phyloP scores from a whole-genome alignment of 495 filamentous ascomycete genomes.

The Xylaria intraflava region DNA sequence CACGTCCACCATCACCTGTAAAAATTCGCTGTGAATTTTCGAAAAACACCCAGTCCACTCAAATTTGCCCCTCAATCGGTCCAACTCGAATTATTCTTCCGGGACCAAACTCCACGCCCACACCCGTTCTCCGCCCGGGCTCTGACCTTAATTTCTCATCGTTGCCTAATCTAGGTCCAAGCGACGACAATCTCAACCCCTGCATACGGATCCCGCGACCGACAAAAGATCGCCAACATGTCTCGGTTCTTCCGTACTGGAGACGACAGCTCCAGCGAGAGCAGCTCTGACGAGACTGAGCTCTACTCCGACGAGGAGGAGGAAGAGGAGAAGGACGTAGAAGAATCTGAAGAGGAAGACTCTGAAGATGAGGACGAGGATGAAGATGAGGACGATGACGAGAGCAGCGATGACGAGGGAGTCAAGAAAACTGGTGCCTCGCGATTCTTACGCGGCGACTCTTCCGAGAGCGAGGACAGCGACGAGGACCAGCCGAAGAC shows the following conservation, averaged over 20 bases:
- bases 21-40: slow-evolving; percentile 29
- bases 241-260: slow-evolving; percentile 96
- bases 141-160: background rate
- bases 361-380: slow-evolving; percentile 40
- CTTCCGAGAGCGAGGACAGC: slow-evolving; percentile 72
- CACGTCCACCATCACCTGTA: slow-evolving; percentile 27
- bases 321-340: slow-evolving; percentile 45
- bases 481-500: slow-evolving; percentile 77
- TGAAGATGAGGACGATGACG: slow-evolving; percentile 53
- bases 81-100: slow-evolving; percentile 12
- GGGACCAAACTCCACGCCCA: slow-evolving; percentile 1
- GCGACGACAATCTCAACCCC: background rate
- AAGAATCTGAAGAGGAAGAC: slow-evolving; percentile 40
- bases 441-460: slow-evolving; percentile 72
- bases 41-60: slow-evolving; percentile 22
- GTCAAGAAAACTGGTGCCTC: slow-evolving; percentile 56
- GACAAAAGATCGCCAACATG: slow-evolving; percentile 43
- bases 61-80: slow-evolving; percentile 24
- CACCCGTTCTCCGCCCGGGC: background rate
- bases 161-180: slow-evolving; percentile 2
- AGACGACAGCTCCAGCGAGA: slow-evolving; percentile 78
- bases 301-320: slow-evolving; percentile 74
- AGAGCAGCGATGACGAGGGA: slow-evolving; percentile 58
- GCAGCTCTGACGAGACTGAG: slow-evolving; percentile 86
- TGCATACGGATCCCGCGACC: background rate